Evolutionary conservation across 768 basidiomycete species (phyloP).

Genomic region (Favolaschia claudopus): DNA sequence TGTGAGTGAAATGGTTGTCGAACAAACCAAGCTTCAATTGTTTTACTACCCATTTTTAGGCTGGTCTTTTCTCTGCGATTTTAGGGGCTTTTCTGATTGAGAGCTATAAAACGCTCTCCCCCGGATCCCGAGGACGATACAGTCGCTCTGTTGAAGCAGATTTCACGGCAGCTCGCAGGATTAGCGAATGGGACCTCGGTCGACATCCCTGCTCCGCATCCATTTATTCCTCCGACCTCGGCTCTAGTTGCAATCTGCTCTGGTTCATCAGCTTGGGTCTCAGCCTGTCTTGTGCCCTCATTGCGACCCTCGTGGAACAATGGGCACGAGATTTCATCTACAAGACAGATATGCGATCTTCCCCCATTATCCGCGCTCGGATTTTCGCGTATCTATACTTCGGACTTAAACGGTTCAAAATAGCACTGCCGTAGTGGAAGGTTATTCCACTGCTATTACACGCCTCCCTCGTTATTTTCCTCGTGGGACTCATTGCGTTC

Average conservation of each 20-base stretch:
- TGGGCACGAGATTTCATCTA: conserved; percentile 8
- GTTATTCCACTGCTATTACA: conserved; percentile 1
- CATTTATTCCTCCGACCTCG: not conserved
- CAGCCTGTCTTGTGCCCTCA: not conserved
- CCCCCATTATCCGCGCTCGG: not conserved
- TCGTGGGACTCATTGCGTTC: conserved; percentile 2
- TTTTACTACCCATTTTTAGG: conserved; percentile 31
- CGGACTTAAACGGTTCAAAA: not conserved
- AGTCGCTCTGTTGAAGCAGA: not conserved
- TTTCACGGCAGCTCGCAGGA: not conserved
- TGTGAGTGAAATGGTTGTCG: too few relatives aligned
- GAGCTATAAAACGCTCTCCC: conserved; percentile 1
- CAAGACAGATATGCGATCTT: not conserved
- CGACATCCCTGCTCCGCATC: not conserved
- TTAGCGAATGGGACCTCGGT: not conserved
- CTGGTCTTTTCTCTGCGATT: conserved; percentile 10
- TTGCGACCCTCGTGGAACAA: conserved; percentile 9
- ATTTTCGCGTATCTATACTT: not conserved
- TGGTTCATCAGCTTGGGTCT: conserved; percentile 8
- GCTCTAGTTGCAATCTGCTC: conserved; percentile 1
- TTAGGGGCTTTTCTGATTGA: conserved; percentile 3
- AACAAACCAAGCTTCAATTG: too few relatives aligned
- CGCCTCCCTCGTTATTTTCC: not conserved
- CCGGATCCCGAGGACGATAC: not conserved
- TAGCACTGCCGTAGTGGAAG: conserved; percentile 1